phyloP scores from a whole-genome alignment of 2,329 filamentous ascomycete species.

The Phialocephala sp. region DNA sequence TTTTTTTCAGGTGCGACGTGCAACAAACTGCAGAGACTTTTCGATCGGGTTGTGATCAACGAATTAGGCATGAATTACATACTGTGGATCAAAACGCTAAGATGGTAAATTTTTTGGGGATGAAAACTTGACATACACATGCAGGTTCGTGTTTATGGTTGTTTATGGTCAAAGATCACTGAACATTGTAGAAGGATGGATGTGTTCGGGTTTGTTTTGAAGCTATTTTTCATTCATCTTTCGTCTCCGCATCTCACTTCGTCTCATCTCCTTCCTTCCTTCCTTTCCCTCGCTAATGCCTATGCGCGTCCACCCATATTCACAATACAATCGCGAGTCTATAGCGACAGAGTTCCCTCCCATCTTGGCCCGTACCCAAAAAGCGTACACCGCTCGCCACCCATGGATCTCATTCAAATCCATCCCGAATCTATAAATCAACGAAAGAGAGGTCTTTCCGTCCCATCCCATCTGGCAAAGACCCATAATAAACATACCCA shows the following conservation, averaged over 20 bases:
- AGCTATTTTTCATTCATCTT: background rate
- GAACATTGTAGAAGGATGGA: background rate
- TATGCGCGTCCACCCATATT: slow-evolving; percentile 12
- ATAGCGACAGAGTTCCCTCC: slow-evolving; percentile 33
- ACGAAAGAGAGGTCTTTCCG: slow-evolving; percentile 23
- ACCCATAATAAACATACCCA: slow-evolving; percentile 31
- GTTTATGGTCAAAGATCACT: no score
- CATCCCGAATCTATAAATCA: slow-evolving; percentile 32
- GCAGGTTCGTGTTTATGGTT: no score
- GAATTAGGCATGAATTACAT: no score
- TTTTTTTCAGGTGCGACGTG: slow-evolving; percentile 15
- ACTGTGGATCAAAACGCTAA: no score
- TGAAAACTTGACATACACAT: no score
- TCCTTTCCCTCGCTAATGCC: slow-evolving; percentile 1
- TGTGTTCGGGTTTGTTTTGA: background rate
- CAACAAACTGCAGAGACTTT: slow-evolving; percentile 14
- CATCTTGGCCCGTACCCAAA: slow-evolving; percentile 17
- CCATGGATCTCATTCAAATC: slow-evolving; percentile 4
- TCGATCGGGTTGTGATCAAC: no score
- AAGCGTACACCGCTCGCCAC: slow-evolving; percentile 10
- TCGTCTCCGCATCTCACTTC: background rate
- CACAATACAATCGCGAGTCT: slow-evolving; percentile 26
- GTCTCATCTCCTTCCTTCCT: background rate
- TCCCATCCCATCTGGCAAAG: slow-evolving; percentile 1
- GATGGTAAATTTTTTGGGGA: no score